A percentile compares a stretch with the other conserved stretches of the same genome.
These are phyloP conservation scores for Penstemon barbatus DNA, from an alignment of 257 asterid species.

Conservation along the genomic window DNA sequence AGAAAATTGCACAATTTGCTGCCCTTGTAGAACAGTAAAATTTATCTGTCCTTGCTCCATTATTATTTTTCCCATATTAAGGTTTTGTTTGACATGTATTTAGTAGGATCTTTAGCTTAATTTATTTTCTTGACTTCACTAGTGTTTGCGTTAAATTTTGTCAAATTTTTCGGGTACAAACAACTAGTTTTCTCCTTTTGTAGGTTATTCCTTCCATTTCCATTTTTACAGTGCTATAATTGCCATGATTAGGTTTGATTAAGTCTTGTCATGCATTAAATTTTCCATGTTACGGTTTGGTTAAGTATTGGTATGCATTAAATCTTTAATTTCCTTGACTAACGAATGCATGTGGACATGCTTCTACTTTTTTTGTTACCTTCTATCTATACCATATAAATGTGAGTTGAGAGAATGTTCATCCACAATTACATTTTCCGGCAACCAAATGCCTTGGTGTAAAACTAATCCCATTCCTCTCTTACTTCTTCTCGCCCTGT, in stretches of 20 bases:
- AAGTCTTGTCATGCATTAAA: not conserved
- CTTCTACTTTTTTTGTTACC: constrained; percentile 6
- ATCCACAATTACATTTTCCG: not conserved
- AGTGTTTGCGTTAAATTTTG: no score
- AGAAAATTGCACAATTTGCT: constrained; percentile 83
- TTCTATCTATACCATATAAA: not conserved
- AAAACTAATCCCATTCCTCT: not conserved
- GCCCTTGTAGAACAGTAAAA: constrained; percentile 88
- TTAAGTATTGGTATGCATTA: constrained; percentile 12
- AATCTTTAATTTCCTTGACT: constrained; percentile 11
- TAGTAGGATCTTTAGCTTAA: not conserved
- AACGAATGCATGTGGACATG: not conserved
- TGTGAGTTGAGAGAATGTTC: not conserved
- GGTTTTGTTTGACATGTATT: constrained; percentile 2
- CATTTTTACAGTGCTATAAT: constrained; percentile 13
- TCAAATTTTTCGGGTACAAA: no score
- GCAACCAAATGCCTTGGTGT: constrained; percentile 12
- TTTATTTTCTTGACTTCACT: not conserved
- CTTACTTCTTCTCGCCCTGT: constrained; percentile 18
- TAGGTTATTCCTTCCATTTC: not conserved
- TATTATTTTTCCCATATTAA: not conserved
- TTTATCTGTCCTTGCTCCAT: constrained; percentile 28
- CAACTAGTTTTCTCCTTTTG: not conserved
- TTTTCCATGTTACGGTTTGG: not conserved
- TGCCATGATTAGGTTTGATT: not conserved